These are phyloP conservation scores for Heliamphora exappendiculata DNA, from an alignment of 148 eudicot species.

Conservation along the genomic window DNA sequence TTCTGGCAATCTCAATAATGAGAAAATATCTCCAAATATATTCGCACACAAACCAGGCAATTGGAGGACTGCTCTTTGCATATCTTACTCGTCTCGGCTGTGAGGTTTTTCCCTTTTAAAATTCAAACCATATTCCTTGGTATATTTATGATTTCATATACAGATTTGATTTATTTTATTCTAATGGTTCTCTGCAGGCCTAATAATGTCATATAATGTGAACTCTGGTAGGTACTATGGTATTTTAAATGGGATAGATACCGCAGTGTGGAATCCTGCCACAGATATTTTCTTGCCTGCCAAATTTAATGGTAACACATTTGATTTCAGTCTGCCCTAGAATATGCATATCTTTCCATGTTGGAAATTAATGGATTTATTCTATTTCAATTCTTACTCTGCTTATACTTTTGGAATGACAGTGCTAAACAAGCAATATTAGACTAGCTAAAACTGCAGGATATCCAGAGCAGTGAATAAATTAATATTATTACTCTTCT, in stretches of 20 bases:
- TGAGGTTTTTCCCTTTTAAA: neutral
- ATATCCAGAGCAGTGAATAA: neutral
- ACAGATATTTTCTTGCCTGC: constrained; percentile 65
- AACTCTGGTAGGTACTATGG: constrained; percentile 56
- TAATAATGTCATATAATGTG: constrained; percentile 9
- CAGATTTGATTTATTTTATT: neutral
- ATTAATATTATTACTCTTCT: neutral
- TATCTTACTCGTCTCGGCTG: neutral
- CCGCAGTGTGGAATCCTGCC: constrained; percentile 67
- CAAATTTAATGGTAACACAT: constrained; percentile 49
- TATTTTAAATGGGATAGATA: constrained; percentile 77
- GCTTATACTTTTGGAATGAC: neutral
- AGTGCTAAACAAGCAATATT: neutral
- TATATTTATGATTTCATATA: neutral
- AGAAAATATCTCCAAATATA: too few species aligned
- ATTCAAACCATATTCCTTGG: neutral
- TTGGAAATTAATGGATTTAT: neutral
- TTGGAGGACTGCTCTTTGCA: constrained; percentile 1
- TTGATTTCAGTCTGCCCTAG: neutral
- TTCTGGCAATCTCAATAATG: too few species aligned
- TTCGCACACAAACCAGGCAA: neutral
- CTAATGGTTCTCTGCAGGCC: neutral
- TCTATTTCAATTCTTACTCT: neutral
- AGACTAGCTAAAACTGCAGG: neutral
- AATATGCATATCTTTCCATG: neutral